Evolutionary conservation across 2,329 filamentous ascomycete species (phyloP), one percentile per base, ranked within the genome.

Genomic region (Dichotomopilus funicola): DNA sequence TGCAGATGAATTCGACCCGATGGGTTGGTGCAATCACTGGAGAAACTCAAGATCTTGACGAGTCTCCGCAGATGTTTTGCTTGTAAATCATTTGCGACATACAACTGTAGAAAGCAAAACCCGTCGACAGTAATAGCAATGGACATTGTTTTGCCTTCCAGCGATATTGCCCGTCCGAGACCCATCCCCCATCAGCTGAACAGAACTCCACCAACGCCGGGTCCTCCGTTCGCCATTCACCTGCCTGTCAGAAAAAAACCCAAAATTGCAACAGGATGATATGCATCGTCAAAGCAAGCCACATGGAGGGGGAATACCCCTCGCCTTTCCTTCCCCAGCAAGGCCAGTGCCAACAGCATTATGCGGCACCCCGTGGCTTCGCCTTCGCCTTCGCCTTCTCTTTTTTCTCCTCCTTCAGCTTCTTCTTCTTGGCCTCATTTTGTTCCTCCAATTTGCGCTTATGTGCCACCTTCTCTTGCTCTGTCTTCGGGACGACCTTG

Each of bases 371-470:
- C 60, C 89, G 83, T 11, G 92, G 91, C 75, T 92, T 96, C 5
- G 87, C 79, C 75, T 96, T 99, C 27, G 84, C 82, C 61, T 89
- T 89, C 62, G 91, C 91, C 81, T 97, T 99, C 62, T 91, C 89
- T 77, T 96, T 96, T 67, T 92, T 91, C 56, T 95, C 90, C 60
- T 89, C 84, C 80, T 96, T 99, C 63, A 87, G 79, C 75, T 91
- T 95, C 81, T 97, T 97, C 77, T 92, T 96, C 73, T 90, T 91
- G 64, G 91, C 88, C 65, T 91, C 91, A 36, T 89, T 78, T 76
- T 95, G 95, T 74, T 91, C 89, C 51, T 97, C 92, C 40, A 94
- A 80, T 77, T 97, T 99, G 63, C 94, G 82, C 81, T 99, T 99
- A 67, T 95, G 75, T 43, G 73, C 85, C 53, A 87, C 86, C 73